Conservation (phyloP, 2,329 filamentous ascomycete species). For the Colletotrichum karsti region DNA sequence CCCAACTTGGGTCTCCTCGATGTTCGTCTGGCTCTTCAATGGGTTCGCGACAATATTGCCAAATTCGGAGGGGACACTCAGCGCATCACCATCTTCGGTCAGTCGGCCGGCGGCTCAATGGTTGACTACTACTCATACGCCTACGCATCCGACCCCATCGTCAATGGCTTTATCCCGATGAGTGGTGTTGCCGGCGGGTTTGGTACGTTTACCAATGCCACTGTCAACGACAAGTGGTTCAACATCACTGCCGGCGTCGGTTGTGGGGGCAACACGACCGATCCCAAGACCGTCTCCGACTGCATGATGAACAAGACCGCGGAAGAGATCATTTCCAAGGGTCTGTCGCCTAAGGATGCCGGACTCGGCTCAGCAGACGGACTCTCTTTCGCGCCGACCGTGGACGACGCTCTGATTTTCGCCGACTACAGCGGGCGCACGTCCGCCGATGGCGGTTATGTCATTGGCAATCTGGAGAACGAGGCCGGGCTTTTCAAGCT, state of each 20-base stretch:
- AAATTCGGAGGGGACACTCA: conserved; percentile 31
- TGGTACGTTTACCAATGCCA: conserved; percentile 35
- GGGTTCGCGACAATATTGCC: conserved; percentile 31
- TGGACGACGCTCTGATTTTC: conserved; percentile 17
- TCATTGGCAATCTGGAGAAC: conserved; percentile 41
- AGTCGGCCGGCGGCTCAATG: conserved; percentile 37
- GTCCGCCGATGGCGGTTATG: conserved; percentile 22
- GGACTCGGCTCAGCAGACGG: background rate
- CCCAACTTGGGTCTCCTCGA: conserved; percentile 32
- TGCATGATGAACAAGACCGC: conserved; percentile 20
- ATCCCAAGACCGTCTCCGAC: conserved; percentile 32
- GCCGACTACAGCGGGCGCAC: conserved; percentile 14
- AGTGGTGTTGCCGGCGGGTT: conserved; percentile 42
- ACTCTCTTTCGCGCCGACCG: conserved; percentile 8
- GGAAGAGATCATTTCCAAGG: conserved; percentile 1
- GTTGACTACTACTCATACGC: conserved; percentile 60
- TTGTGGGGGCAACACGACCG: conserved; percentile 35
- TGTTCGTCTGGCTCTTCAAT: conserved; percentile 32
- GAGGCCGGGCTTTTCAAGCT: conserved; percentile 41
- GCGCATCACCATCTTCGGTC: conserved; percentile 37
- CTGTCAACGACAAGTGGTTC: conserved; percentile 21
- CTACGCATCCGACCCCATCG: conserved; percentile 57
- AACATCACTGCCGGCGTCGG: conserved; percentile 33
- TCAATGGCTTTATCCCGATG: conserved; percentile 52
- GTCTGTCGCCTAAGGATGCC: background rate